A percentile compares a stretch with the other conserved stretches of the same genome.
These are phyloP conservation scores for Myxozyma lipomycoides DNA, from an alignment of 805 yeast genomes.

Conservation along the genomic window DNA sequence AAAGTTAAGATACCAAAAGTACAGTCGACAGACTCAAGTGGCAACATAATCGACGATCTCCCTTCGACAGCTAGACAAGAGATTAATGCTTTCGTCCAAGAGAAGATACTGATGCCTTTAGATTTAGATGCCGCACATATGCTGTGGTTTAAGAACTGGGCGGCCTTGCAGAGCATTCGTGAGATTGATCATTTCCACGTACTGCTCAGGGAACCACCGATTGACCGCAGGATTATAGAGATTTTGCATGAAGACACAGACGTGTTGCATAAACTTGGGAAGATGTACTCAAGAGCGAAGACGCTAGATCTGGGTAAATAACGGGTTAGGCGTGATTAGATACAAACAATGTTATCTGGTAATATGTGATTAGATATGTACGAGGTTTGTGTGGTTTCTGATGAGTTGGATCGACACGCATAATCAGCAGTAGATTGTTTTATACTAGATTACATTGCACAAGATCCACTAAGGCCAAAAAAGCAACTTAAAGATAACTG, in stretches of 20 bases:
- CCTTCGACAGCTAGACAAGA: conserved; percentile 35
- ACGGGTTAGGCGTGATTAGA: too few relatives aligned
- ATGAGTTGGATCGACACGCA: too few relatives aligned
- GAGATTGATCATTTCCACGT: conserved; percentile 58
- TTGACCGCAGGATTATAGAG: conserved; percentile 11
- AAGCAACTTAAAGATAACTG: too few relatives aligned
- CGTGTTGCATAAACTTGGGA: conserved; percentile 11
- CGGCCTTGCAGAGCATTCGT: conserved; percentile 51
- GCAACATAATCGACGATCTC: conserved; percentile 36
- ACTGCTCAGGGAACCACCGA: conserved; percentile 37
- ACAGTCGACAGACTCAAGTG: conserved; percentile 36
- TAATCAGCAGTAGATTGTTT: too few relatives aligned
- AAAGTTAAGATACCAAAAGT: conserved; percentile 45
- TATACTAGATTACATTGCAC: too few relatives aligned
- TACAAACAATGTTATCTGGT: too few relatives aligned
- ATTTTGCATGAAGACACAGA: conserved; percentile 14
- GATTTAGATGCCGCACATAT: conserved; percentile 41
- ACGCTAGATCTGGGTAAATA: not conserved
- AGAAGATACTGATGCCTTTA: conserved; percentile 41
- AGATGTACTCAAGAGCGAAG: conserved; percentile 8
- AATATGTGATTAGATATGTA: too few relatives aligned
- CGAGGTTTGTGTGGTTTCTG: too few relatives aligned
- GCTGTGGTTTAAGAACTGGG: conserved; percentile 58
- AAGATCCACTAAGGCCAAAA: too few relatives aligned
- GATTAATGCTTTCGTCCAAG: conserved; percentile 43